Conservation (phyloP, 202 grass and related monocot species). For the Schoenoplectus triqueter region DNA sequence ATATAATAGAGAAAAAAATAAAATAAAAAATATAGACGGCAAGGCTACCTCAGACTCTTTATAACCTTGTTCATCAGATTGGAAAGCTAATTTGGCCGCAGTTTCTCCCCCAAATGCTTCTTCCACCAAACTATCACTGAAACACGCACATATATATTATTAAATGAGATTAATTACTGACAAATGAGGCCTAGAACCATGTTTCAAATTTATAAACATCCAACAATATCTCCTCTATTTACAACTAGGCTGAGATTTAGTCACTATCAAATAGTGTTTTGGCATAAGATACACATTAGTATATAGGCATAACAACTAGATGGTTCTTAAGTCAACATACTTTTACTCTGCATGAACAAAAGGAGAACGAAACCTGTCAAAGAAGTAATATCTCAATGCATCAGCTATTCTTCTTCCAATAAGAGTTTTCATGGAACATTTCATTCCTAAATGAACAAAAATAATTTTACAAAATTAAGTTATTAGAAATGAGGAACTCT, state of each 20-base stretch:
- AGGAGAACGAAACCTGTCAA: slow-evolving; percentile 52
- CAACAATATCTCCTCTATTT: background rate
- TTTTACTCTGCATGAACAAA: slow-evolving; percentile 17
- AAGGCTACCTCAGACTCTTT: slow-evolving; percentile 63
- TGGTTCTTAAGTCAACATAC: background rate
- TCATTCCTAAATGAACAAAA: slow-evolving; percentile 49
- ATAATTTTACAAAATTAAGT: background rate
- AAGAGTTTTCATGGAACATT: slow-evolving; percentile 61
- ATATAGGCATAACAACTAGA: slow-evolving; percentile 1
- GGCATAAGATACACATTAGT: slow-evolving; percentile 27
- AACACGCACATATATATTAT: slow-evolving; percentile 13
- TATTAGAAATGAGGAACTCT: background rate
- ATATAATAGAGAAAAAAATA: background rate
- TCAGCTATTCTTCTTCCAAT: slow-evolving; percentile 75
- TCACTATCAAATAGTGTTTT: background rate
- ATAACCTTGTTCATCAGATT: slow-evolving; percentile 73
- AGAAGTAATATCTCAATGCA: slow-evolving; percentile 84
- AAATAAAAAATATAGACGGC: background rate
- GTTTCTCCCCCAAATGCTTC: slow-evolving; percentile 75
- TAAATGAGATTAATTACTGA: slow-evolving; percentile 26
- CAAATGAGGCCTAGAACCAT: background rate
- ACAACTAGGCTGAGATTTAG: background rate
- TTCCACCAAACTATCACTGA: slow-evolving; percentile 83
- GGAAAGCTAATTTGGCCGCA: slow-evolving; percentile 55
- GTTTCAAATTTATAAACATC: background rate